A percentile compares a stretch with the other conserved stretches of the same genome.
Evolutionary conservation across 2,329 filamentous ascomycete species (phyloP).

Genomic region (Xylaria sp.): DNA sequence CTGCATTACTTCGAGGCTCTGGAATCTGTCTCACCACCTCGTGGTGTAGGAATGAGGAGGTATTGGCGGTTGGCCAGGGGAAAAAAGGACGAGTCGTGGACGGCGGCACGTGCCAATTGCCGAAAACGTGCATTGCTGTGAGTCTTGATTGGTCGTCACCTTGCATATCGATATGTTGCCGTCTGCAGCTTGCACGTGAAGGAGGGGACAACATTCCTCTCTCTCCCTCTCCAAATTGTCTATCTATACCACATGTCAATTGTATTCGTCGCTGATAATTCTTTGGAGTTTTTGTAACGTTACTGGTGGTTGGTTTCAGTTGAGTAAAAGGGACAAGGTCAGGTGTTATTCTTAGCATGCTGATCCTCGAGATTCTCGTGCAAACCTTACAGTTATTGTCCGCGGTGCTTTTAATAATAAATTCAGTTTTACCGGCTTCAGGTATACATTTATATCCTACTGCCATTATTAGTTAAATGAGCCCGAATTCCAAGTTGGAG

Average conservation of each 20-base stretch:
- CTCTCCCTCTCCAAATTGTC: neutral
- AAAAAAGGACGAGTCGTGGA: neutral
- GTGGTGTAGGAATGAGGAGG: constrained; percentile 29
- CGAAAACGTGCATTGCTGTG: constrained; percentile 33
- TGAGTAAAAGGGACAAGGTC: too few relatives aligned
- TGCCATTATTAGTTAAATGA: too few relatives aligned
- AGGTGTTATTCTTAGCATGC: too few relatives aligned
- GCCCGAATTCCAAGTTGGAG: too few relatives aligned
- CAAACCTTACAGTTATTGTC: too few relatives aligned
- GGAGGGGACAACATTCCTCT: too few relatives aligned
- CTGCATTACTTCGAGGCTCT: neutral
- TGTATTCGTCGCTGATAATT: neutral
- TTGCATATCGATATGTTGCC: neutral
- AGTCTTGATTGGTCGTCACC: constrained; percentile 22
- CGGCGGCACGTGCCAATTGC: constrained; percentile 26
- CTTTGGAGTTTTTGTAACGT: too few relatives aligned
- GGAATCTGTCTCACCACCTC: constrained; percentile 23
- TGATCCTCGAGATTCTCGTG: too few relatives aligned
- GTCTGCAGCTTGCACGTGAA: neutral
- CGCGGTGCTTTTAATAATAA: too few relatives aligned
- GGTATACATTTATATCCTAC: too few relatives aligned
- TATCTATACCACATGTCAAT: neutral
- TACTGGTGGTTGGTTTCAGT: too few relatives aligned
- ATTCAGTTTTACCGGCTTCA: too few relatives aligned
- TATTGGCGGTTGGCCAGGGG: constrained; percentile 29